Evolutionary conservation across 768 basidiomycete genomes (phyloP).

Genomic region (Suillus brevipes): DNA sequence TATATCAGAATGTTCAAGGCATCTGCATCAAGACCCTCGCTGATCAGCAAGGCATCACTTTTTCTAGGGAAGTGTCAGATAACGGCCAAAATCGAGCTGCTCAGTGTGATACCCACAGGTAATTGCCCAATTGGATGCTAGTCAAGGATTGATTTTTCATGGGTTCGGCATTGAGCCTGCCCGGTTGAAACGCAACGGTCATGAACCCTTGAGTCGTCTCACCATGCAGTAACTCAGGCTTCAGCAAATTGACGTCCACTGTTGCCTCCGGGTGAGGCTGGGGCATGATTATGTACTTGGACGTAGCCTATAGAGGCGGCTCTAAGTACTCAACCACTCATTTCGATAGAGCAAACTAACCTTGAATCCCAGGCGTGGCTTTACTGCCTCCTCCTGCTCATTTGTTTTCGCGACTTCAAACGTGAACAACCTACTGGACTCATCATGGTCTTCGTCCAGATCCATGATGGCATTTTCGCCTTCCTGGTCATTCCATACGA

Average conservation of each 20-base stretch:
- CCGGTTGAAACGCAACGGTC: constrained; percentile 27
- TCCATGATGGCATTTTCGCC: constrained; percentile 23
- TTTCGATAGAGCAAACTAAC: constrained; percentile 27
- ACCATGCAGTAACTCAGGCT: constrained; percentile 37
- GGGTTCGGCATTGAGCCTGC: background rate
- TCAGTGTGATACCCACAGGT: constrained; percentile 21
- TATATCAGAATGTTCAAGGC: constrained; percentile 27
- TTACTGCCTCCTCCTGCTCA: constrained; percentile 56
- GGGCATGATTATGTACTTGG: constrained; percentile 16
- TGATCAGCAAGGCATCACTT: constrained; percentile 25
- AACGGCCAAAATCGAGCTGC: background rate
- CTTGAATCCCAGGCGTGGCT: constrained; percentile 43
- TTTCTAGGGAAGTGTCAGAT: constrained; percentile 14
- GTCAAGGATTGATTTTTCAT: constrained; percentile 1
- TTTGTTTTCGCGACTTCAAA: constrained; percentile 56
- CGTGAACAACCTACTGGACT: constrained; percentile 48
- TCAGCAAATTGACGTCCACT: constrained; percentile 9
- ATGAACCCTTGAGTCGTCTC: constrained; percentile 44
- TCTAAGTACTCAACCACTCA: background rate
- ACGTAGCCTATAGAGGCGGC: constrained; percentile 11
- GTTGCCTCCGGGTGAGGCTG: constrained; percentile 11
- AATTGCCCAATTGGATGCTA: constrained; percentile 13
- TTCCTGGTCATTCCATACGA: constrained; percentile 44
- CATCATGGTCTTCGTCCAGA: constrained; percentile 38
- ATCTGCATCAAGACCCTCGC: constrained; percentile 23